Conservation (phyloP, 345 rosid species). For the Tarenaya hassleriana region DNA sequence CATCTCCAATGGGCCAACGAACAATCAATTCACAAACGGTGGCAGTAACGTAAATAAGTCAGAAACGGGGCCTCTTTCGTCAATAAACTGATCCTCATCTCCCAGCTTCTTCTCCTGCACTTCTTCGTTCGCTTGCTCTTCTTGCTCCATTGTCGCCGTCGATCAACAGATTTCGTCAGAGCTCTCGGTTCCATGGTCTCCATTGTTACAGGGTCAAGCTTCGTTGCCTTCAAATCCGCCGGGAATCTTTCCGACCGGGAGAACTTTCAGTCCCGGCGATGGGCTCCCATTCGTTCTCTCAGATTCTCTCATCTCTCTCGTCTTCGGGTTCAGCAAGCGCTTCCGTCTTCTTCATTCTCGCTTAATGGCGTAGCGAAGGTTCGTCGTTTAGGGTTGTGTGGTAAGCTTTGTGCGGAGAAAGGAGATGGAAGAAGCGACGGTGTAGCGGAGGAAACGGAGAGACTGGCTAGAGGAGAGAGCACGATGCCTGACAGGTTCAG, state of each 20-base stretch:
- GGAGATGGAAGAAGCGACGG: constrained; percentile 17
- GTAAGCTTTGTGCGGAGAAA: constrained; percentile 29
- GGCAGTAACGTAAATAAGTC: too few relatives aligned
- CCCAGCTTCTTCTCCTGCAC: too few relatives aligned
- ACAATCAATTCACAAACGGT: too few relatives aligned
- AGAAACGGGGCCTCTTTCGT: too few relatives aligned
- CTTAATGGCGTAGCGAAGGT: constrained; percentile 8
- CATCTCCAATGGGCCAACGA: too few relatives aligned
- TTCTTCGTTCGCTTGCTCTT: too few relatives aligned
- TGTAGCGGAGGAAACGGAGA: constrained; percentile 42
- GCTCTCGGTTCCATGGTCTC: too few relatives aligned
- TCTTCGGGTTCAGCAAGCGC: too few relatives aligned
- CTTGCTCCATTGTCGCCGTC: too few relatives aligned
- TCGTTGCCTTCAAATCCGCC: not conserved
- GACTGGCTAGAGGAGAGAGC: constrained; percentile 55
- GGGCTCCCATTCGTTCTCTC: constrained; percentile 9
- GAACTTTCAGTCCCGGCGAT: not conserved
- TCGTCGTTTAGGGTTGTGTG: constrained; percentile 19
- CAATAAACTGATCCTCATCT: too few relatives aligned
- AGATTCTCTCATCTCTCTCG: constrained; percentile 2
- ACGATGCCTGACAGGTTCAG: constrained; percentile 88
- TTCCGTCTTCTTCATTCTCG: constrained; percentile 11
- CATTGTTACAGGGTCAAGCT: not conserved
- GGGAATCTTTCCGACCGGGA: not conserved
- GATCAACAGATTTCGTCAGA: too few relatives aligned